A percentile compares a stretch with the other conserved stretches of the same genome.
These are phyloP conservation scores for Stentor coeruleus DNA, from an alignment of 73 alveolate genomes.

Conservation along the genomic window DNA sequence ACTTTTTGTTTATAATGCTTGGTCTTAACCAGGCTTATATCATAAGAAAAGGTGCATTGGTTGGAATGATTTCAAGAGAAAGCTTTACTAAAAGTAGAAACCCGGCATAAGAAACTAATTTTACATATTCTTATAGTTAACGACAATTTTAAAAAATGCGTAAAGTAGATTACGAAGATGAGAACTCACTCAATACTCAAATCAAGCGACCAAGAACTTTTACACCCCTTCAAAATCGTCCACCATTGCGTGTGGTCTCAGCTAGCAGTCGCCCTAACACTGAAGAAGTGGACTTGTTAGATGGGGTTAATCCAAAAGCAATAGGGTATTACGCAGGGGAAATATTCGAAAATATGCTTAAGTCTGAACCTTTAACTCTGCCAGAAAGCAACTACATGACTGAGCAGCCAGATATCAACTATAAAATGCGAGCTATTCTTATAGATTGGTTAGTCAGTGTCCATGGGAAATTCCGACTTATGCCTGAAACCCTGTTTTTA, in stretches of 20 bases:
- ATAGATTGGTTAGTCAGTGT: slow-evolving; percentile 77
- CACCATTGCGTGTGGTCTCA: no score
- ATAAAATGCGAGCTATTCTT: slow-evolving; percentile 68
- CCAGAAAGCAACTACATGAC: slow-evolving; percentile 35
- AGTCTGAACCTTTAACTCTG: slow-evolving; percentile 34
- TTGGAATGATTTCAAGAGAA: slow-evolving; percentile 77
- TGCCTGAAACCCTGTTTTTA: slow-evolving; percentile 65
- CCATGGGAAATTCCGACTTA: slow-evolving; percentile 62
- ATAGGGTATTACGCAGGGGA: slow-evolving; percentile 43
- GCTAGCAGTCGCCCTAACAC: no score
- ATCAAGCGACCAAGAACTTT: no score
- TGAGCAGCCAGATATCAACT: slow-evolving; percentile 55
- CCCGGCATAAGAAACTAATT: no score
- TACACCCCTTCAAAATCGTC: no score
- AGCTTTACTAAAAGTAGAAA: slow-evolving; percentile 41
- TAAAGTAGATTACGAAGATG: not conserved
- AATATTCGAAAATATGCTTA: slow-evolving; percentile 34
- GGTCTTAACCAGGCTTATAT: slow-evolving; percentile 70
- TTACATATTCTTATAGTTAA: no score
- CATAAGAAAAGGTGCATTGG: slow-evolving; percentile 66
- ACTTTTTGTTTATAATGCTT: slow-evolving; percentile 78
- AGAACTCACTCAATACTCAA: not conserved
- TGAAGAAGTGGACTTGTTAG: no score
- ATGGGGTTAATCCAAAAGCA: slow-evolving; percentile 43
- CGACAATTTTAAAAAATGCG: not conserved